Evolutionary conservation across 768 basidiomycete genomes (phyloP).

Genomic region (Lactarius tabidus): DNA sequence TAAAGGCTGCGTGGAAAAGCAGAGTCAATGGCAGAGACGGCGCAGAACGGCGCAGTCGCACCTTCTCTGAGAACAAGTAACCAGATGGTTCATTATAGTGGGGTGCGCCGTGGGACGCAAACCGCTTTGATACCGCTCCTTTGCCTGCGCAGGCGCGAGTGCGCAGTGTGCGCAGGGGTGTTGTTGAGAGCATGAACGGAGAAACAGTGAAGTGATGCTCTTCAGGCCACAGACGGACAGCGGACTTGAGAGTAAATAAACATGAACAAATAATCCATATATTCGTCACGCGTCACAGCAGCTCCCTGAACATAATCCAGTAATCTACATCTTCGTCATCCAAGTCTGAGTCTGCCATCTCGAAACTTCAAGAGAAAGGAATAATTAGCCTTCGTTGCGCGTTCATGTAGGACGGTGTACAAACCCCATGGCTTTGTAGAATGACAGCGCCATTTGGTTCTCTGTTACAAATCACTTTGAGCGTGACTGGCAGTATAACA

Average conservation of each 20-base stretch:
- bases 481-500: not conserved
- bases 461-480: conserved; percentile 32
- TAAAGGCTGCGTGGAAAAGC: conserved; percentile 48
- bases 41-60: conserved; percentile 32
- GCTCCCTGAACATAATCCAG: conserved; percentile 37
- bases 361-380: conserved; percentile 5
- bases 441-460: conserved; percentile 43
- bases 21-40: not conserved
- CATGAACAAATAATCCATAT: conserved; percentile 14
- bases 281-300: not conserved
- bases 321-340: conserved; percentile 36
- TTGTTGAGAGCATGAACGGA: conserved; percentile 16
- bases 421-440: conserved; percentile 57
- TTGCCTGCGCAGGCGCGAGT: not conserved
- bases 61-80: conserved; percentile 87
- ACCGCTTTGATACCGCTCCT: conserved; percentile 41
- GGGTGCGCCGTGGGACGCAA: conserved; percentile 66
- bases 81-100: conserved; percentile 89
- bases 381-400: not conserved
- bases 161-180: conserved; percentile 24
- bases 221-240: no score
- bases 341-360: conserved; percentile 27
- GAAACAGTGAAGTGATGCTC: not conserved
- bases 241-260: conserved; percentile 2
- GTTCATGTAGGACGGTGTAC: conserved; percentile 22